These are phyloP conservation scores for Cubamyces sp. DNA, from an alignment of 768 basidiomycete species.

Conservation along the genomic window DNA sequence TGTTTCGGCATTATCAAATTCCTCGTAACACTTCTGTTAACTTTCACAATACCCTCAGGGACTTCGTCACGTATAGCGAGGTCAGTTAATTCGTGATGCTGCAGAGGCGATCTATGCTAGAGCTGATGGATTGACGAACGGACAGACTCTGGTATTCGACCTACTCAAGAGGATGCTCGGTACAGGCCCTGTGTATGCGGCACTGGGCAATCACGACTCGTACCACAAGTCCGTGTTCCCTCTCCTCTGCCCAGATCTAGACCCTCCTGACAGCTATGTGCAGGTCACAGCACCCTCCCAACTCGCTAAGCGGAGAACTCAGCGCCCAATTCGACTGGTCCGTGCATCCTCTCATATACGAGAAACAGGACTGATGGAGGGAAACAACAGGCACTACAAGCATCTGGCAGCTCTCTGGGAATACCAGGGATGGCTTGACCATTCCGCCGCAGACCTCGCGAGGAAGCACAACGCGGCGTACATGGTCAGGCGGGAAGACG, in stretches of 20 bases:
- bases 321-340: constrained; percentile 70
- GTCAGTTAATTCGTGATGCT: constrained; percentile 36
- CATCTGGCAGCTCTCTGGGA: constrained; percentile 74
- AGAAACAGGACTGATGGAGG: too few relatives aligned
- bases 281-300: constrained; percentile 64
- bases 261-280: neutral
- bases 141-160: constrained; percentile 65
- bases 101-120: neutral
- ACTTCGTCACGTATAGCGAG: constrained; percentile 65
- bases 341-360: too few relatives aligned
- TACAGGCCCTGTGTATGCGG: constrained; percentile 71
- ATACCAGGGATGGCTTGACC: constrained; percentile 69
- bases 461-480: constrained; percentile 74
- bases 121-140: neutral
- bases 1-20: neutral
- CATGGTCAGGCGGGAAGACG: constrained; percentile 67
- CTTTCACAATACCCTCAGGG: constrained; percentile 40
- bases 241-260: neutral
- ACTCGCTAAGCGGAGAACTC: constrained; percentile 56
- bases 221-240: constrained; percentile 56
- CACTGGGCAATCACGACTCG: constrained; percentile 78
- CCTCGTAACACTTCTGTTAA: neutral
- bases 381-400: constrained; percentile 65
- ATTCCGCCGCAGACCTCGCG: constrained; percentile 57
- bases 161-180: constrained; percentile 65